Evolutionary conservation across 441 rosid genomes (phyloP).

Genomic region (Bruguiera hainesii): DNA sequence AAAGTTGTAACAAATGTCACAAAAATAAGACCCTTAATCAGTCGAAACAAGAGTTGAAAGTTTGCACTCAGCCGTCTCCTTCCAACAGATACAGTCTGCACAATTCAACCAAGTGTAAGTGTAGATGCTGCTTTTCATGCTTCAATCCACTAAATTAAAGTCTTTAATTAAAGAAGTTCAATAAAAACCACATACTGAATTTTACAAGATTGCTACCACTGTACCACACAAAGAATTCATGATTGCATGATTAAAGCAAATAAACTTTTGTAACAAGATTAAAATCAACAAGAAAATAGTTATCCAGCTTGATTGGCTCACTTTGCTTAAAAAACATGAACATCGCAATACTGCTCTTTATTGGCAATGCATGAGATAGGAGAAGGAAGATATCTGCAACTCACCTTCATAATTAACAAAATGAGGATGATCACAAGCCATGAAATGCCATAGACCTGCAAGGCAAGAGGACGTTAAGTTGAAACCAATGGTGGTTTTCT

Average conservation of each 20-base stretch:
- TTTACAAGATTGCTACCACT: too few relatives aligned
- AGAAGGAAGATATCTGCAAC: slow-evolving; percentile 16
- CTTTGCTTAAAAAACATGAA: too few relatives aligned
- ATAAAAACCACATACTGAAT: too few relatives aligned
- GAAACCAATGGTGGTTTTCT: not conserved
- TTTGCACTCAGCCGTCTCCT: slow-evolving; percentile 84
- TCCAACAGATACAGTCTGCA: slow-evolving; percentile 93
- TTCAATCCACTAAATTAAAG: not conserved
- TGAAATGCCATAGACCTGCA: slow-evolving; percentile 86
- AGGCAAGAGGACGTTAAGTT: not conserved
- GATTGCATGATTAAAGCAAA: too few relatives aligned
- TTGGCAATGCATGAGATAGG: not conserved
- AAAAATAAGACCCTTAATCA: slow-evolving; percentile 95
- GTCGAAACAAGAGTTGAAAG: slow-evolving; percentile 92
- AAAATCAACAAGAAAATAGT: too few relatives aligned
- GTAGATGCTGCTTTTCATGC: not conserved
- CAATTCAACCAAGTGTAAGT: slow-evolving; percentile 1
- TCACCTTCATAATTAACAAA: slow-evolving; percentile 94
- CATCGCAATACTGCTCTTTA: too few relatives aligned
- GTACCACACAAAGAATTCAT: too few relatives aligned
- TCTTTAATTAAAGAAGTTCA: too few relatives aligned
- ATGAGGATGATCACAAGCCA: slow-evolving; percentile 91
- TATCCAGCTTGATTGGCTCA: not conserved
- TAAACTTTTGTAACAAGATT: too few relatives aligned
- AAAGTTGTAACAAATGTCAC: slow-evolving; percentile 66